phyloP scores from a whole-genome alignment of 176 grass and related monocot species.

The Hyparrhenia diplandra region DNA sequence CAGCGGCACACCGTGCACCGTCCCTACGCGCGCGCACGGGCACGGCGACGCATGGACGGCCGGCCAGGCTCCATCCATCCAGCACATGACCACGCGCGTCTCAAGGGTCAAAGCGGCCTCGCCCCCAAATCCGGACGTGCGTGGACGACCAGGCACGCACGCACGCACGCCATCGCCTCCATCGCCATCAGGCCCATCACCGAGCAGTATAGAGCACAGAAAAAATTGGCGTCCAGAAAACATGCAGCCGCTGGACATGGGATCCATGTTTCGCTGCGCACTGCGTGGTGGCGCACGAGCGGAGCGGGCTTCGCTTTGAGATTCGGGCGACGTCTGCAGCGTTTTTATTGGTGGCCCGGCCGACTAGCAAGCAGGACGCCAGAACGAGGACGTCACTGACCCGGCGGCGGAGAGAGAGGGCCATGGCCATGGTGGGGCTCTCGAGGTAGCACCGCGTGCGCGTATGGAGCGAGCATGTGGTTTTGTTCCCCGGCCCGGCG shows the following conservation, averaged over 20 bases:
- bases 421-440: not conserved
- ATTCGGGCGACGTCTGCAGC: not conserved
- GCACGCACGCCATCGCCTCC: too few relatives aligned
- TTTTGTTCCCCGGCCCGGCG: constrained; percentile 27
- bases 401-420: not conserved
- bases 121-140: not conserved
- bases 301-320: not conserved
- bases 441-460: not conserved
- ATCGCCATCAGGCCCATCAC: not conserved
- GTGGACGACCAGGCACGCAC: not conserved
- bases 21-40: too few relatives aligned
- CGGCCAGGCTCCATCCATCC: not conserved
- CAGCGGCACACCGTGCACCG: not conserved
- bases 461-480: constrained; percentile 17
- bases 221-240: constrained; percentile 9
- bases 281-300: not conserved
- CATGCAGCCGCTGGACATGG: constrained; percentile 7
- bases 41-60: not conserved
- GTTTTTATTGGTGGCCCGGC: not conserved
- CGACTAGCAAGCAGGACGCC: not conserved
- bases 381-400: not conserved
- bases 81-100: not conserved
- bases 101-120: not conserved
- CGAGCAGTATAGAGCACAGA: not conserved
- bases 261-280: constrained; percentile 1